Base-by-base conservation (phyloP, 805 yeast species). In the Metschnikowia picachoensis region DNA sequence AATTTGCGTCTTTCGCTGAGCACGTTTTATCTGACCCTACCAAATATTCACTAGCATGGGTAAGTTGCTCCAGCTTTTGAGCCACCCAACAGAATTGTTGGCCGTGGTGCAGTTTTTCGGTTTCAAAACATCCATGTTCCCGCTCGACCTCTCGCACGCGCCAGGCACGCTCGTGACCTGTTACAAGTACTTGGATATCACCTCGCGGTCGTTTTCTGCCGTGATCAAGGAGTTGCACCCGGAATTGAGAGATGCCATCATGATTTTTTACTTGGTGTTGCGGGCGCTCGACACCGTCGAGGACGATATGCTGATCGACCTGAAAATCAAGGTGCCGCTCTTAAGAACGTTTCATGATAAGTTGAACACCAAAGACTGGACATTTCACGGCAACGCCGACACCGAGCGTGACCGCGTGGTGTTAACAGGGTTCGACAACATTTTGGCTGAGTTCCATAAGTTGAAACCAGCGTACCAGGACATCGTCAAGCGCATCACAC, bases 271-370 rank as follows among this genome's bases (percentile, higher is more conserved):
- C 66, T 67, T 94, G 46, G 76, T 90, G 17, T 70, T 94, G 53
- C 78, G 99, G 50, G 99, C 96, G 2, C 77, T 94, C 58, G 99
- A 94, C 62, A 94, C 99, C 1, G 77, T 94, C 46, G 99, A 94
- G 65, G 99, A 94, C 65, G 98, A 94, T 65, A 90, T 90, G 95
- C 78, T 94, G 8, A 70, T 94, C 48, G 84, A 80, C 50, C 82
- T 86, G 5, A 72, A 74, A 16, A 57, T 80, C 49, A 94, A 94
- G 68, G 69, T 90, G 25, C 90, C 94, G 2, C 63, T 90, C 41
- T 74, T 94, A 55, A 76, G 92, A 48, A 54, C 62, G 3, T 94
- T 94, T 66, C 74, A 82, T 61, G 66, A 76, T 28, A 83, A 85
- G 50, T 74, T 94, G 54, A 68, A 72, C 38, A 63, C 78, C 3